These are phyloP conservation scores for Hygrocybe punicea DNA, from an alignment of 768 basidiomycete species.

Conservation along the genomic window DNA sequence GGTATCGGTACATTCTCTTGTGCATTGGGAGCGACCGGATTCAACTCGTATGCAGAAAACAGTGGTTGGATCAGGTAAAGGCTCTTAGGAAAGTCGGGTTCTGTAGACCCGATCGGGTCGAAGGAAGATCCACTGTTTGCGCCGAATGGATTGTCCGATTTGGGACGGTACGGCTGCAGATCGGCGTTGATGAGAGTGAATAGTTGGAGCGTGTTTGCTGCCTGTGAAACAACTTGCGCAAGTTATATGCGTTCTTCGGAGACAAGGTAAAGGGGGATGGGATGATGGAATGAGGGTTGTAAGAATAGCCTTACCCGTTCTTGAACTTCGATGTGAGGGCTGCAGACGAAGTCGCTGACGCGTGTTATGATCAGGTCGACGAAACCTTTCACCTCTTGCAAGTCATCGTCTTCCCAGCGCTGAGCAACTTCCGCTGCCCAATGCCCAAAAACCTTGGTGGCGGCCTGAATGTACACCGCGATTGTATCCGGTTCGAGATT, in stretches of 20 bases:
- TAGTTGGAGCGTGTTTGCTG: conserved; percentile 74
- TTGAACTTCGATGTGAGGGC: conserved; percentile 82
- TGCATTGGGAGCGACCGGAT: conserved; percentile 75
- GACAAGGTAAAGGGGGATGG: too few relatives aligned
- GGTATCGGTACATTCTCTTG: conserved; percentile 81
- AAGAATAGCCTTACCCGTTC: conserved; percentile 64
- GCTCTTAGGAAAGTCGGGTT: conserved; percentile 80
- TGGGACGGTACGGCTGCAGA: conserved; percentile 52
- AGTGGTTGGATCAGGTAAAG: conserved; percentile 82
- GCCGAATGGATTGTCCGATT: conserved; percentile 27
- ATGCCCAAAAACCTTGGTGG: conserved; percentile 80
- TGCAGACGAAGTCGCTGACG: conserved; percentile 56
- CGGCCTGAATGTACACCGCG: conserved; percentile 77
- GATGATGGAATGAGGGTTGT: not conserved
- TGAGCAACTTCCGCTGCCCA: conserved; percentile 78
- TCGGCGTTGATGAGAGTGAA: conserved; percentile 77
- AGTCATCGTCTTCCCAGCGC: conserved; percentile 70
- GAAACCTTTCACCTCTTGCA: conserved; percentile 58
- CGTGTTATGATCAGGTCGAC: conserved; percentile 61
- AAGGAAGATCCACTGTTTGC: conserved; percentile 37
- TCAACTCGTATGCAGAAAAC: conserved; percentile 74
- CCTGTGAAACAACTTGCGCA: conserved; percentile 41
- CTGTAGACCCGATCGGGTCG: conserved; percentile 31
- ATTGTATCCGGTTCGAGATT: conserved; percentile 61
- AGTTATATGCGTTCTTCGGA: conserved; percentile 6